Base-by-base conservation (phyloP, 805 yeast species). In the Pichia thaimueangensis region DNA sequence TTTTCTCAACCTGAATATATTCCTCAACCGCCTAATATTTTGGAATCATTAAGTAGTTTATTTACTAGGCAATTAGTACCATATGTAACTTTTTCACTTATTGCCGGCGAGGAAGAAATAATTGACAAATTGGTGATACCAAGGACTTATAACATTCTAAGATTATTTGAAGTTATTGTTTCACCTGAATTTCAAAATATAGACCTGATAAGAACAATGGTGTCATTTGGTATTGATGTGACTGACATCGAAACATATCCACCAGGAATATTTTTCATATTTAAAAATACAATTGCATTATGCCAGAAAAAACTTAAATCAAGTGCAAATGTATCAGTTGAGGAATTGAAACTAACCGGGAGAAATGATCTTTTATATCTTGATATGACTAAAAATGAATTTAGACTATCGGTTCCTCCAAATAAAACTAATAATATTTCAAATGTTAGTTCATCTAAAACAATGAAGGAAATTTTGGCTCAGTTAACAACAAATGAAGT, bases 241-340 rank as follows among this genome's bases (percentile, higher is more conserved):
- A 59, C 63, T 4, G 78, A 73, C 37, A 58, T 87, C 6, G 85
- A 83, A 31, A 73, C 87, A 0, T 83, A 71, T 51, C 96, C 96
- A 0, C 61, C 78, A 3, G 95, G 95, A 0, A 67, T 88, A 1
- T 62, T 73, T 25, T 59, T 83, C 5, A 86, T 94, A 0, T 59
- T 89, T 37, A 76, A 75, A 47, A 87, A 79, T 45, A 73, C 79
- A 1, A 60, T 83, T 15, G 67, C 70, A 52, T 55, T 57, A 38
- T 71, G 80, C 53, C 86, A 74, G 60, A 74, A 69, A 41, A 67
- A 62, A 21, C 70, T 78, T 1, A 72, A 72, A 2, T 69, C 69
- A 28, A 73, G 65, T 30, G 75, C 71, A 76, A 70, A 61, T 39
- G 51, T 48, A 10, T 50, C 54, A 1, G 37, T 44, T 3, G 63